Evolutionary conservation across 2,329 filamentous ascomycete species (phyloP), one percentile per base, ranked within the genome.

Genomic region (Mycosphaerella arachidis): DNA sequence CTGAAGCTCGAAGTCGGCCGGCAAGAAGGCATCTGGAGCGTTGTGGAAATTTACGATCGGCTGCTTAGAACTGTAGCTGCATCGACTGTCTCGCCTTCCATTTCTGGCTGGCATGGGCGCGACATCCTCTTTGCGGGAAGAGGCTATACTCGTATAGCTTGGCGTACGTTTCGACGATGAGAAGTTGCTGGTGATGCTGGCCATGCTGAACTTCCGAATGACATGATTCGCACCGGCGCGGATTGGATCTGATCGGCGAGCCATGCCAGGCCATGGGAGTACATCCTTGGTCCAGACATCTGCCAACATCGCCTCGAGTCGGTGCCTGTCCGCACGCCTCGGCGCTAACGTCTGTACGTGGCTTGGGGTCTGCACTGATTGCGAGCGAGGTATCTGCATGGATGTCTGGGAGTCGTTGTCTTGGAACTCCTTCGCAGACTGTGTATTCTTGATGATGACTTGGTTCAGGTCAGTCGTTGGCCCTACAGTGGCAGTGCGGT

Each of bases 381-480:
- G 91, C 0, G 91, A 94, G 45, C 92, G 85, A 66, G 87, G 88
- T 63, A 95, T 86, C 35, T 82, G 79, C n/a, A 72, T 79, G 57
- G 72, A 80, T 58, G 66, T 76, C 63, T 74, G 77, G 30, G 73
- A 76, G 13, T 63, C 71, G 40, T 80, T 74, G 5, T 68, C 61
- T 1, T 65, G 72, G 6, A 77, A 72, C 48, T 87, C 83, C 67
- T 86, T 87, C 51, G 85, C 79, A 2, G 84, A 83, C 67, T 87
- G 87, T 0, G 92, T 96, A 69, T 95, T 95, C 71, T 90, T 93
- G 70, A 97, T 85, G 52, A 96, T 88, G 55, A 96, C 86, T 69
- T 94, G 90, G 63, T 84, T 88, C 55, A 88, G 74, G 45, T 86
- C 81, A 13, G 84, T 83, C 66, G 86, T 90, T 13, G 86, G 81